Base-by-base conservation (phyloP, 2,329 filamentous ascomycete genomes). In the Hortaea werneckii region DNA sequence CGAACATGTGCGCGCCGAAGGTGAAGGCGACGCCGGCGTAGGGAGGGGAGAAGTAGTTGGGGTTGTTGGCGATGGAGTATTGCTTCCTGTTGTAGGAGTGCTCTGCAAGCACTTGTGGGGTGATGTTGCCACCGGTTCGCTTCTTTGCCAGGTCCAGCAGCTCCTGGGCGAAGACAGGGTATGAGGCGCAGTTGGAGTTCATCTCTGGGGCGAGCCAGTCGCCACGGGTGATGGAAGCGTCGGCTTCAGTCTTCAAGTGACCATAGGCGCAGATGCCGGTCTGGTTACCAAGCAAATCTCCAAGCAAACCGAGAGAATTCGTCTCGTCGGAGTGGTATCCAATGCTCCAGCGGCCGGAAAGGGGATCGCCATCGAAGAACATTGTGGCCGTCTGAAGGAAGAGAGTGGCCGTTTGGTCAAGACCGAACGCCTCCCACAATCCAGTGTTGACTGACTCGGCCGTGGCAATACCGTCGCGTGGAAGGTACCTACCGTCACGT, bases 1-100 rank as follows among this genome's bases (percentile, higher is more conserved):
- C 52, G 43, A 58, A 58, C 55, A 58, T 58, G 50, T 58, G 55
- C 5, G 55, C 55, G 28, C 55, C 55, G 43, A 58, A 58, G 40
- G 55, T 58, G 54, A 58, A 58, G 8, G 55, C 55, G 13, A 58
- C 49, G 42, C 55, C 55, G 9, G 55, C 52, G 41, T 58, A 58
- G 11, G 52, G 44, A 6, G 55, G 55, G 9, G 47, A 47, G 50
- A 53, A 58, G 40, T 58, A 58, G 49, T 58, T 58, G 30, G 54
- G 55, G 43, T 58, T 58, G 44, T 50, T 58, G 47, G 55, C 55
- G 40, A 58, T 55, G 26, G 49, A 53, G 52, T 55, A 47, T 37
- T 51, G 41, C 50, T 58, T 58, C 45, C 55, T 52, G 46, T 56
- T 56, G 50, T 50, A 48, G 29, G 48, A 46, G 46, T 58, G 55